Evolutionary conservation across 306 rosid species (phyloP), one percentile per base, ranked within the genome.

Genomic region (Cucurbita ficifolia): DNA sequence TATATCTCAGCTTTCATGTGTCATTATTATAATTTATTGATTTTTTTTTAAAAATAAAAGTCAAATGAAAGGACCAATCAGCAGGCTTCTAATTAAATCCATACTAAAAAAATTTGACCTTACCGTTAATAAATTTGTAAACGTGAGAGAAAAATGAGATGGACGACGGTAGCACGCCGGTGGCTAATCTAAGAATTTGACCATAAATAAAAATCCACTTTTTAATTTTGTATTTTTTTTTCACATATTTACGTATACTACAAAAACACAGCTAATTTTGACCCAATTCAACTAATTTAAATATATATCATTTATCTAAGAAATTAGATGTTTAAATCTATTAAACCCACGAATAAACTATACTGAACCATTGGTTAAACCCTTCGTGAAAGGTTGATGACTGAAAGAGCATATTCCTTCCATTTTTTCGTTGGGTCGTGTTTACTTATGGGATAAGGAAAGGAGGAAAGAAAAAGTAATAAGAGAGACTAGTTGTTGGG

Each of bases 161-260:
- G 50, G 35, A 40, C 36, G 22, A 42, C 21, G 36, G 62, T 52
- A 22, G 62, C 61, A 71, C 76, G 63, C 63, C 76, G 51, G 76
- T 72, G 76, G 76, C 76, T 53, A 54, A 72, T 60, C 22, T 60
- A 7, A 33, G 12, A 4, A 18, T 50, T 70, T 50, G 75, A 50
- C 60, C 29, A 2, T 42, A 12, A 9, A 21, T 55, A 24, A n/a
- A 14, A 45, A 49, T 70, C 58, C 40, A 50, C 39, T 22, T 70
- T 69, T 14, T 67, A 59, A 29, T 33, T 2, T 10, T 46, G 16
- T 46, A 46, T 46, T 46, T 46, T n/a, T n/a, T n/a, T n/a, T 29
- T 29, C 1, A 29, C 2, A 29, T 29, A 0, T 2, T 9, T 43
- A 11, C 8, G 48, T 43, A 3, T 43, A 43, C 48, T 43, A 1